A percentile compares a stretch with the other conserved stretches of the same genome.
phyloP scores from a whole-genome alignment of 345 rosid genomes.

The Arabidopsis thaliana region TAIR10.1 NC_003070.9:18821501-18822000 shows the following conservation, averaged over 20 bases:
- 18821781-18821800: slow-evolving; percentile 94
- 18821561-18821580: not conserved
- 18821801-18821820: slow-evolving; percentile 78
- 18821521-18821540: slow-evolving; percentile 5
- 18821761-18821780: slow-evolving; percentile 1
- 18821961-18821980: no score
- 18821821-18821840: slow-evolving; percentile 48
- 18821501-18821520: not conserved
- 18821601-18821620: slow-evolving; percentile 55
- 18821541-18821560: slow-evolving; percentile 4
- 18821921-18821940: no score
- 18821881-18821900: no score
- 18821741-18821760: not conserved
- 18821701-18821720: not conserved
- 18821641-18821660: slow-evolving; percentile 73
- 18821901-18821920: no score
- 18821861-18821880: no score
- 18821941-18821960: no score
- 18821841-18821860: no score
- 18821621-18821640: slow-evolving; percentile 84
- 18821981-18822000: no score
- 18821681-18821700: slow-evolving; percentile 85
- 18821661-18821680: slow-evolving; percentile 82
- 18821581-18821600: not conserved
- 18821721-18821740: not conserved